phyloP scores from a whole-genome alignment of 345 rosid species.

The Orychophragmus violaceus region DNA sequence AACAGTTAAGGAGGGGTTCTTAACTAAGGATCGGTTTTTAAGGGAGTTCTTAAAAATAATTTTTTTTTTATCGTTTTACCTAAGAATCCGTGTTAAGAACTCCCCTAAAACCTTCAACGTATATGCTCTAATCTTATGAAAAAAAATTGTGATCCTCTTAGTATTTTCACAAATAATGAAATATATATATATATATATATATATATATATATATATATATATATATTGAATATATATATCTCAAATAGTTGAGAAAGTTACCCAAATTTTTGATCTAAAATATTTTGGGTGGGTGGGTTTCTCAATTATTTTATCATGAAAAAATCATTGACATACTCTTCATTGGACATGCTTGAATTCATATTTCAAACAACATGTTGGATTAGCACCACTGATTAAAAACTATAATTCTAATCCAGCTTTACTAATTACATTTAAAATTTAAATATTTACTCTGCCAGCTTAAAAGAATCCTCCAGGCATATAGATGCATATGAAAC shows the following conservation, averaged over 20 bases:
- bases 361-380: neutral
- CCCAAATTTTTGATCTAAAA: neutral
- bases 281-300: neutral
- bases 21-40: no score
- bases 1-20: no score
- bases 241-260: neutral
- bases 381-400: neutral
- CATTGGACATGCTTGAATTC: neutral
- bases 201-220: neutral
- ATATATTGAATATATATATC: neutral
- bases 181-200: no score
- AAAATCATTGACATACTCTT: neutral
- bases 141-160: neutral
- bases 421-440: neutral
- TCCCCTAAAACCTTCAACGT: no score
- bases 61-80: no score
- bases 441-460: neutral
- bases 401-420: neutral
- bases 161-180: neutral
- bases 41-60: no score
- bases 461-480: neutral
- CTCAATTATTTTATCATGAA: neutral
- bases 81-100: no score
- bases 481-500: neutral
- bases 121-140: no score